Conservation (phyloP, 1,139 yeast species). For the Geotrichum australiense region DNA sequence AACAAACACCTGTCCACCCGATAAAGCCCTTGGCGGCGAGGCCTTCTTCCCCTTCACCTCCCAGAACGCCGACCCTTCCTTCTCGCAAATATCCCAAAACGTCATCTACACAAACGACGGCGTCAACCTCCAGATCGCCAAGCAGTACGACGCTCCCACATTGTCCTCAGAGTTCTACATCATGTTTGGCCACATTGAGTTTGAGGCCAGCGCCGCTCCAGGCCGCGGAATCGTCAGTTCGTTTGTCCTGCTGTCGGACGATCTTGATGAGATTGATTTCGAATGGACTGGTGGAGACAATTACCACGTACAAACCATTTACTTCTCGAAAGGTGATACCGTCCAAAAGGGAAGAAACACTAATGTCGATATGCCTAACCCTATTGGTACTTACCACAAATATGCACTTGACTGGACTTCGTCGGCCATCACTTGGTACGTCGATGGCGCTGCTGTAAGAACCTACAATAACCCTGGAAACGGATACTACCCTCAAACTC, state of each 20-base stretch:
- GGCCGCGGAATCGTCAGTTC: conserved; percentile 77
- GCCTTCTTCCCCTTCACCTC: conserved; percentile 17
- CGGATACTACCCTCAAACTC: conserved; percentile 61
- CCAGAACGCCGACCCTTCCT: conserved; percentile 17
- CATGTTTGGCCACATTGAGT: conserved; percentile 82
- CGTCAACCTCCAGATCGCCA: conserved; percentile 48
- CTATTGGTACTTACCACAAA: conserved; percentile 57
- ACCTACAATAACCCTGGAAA: conserved; percentile 45
- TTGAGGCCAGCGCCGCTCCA: conserved; percentile 58
- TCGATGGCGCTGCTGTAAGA: conserved; percentile 58
- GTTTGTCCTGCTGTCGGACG: conserved; percentile 77
- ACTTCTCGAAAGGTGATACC: conserved; percentile 72
- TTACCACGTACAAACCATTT: conserved; percentile 70
- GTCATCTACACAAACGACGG: conserved; percentile 45
- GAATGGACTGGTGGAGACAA: conserved; percentile 79
- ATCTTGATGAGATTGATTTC: conserved; percentile 76
- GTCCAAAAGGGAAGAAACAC: conserved; percentile 73
- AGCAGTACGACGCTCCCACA: conserved; percentile 69
- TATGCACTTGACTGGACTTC: conserved; percentile 80
- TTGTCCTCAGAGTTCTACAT: conserved; percentile 69
- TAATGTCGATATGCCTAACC: conserved; percentile 52
- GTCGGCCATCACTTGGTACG: conserved; percentile 51
- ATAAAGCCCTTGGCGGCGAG: conserved; percentile 19
- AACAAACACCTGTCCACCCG: conserved; percentile 9
- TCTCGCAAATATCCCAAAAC: conserved; percentile 24